These are phyloP conservation scores for Periconia macrospinosa DNA, from an alignment of 2,329 filamentous ascomycete genomes.

Conservation along the genomic window DNA sequence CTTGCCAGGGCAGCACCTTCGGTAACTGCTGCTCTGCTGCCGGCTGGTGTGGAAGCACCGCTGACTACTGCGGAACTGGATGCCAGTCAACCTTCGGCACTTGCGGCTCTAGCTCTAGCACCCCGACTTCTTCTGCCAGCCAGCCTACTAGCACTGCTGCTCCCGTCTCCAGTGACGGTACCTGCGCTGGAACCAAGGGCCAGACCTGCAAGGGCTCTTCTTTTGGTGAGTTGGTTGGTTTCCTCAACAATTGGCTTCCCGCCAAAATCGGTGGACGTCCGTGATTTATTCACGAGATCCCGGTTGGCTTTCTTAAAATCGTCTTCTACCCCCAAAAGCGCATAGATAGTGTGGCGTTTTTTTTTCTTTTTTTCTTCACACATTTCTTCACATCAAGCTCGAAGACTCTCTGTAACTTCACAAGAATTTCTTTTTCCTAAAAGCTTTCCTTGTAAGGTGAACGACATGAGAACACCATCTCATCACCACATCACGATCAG, in stretches of 20 bases:
- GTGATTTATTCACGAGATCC: constrained; percentile 12
- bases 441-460: neutral
- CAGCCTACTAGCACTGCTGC: constrained; percentile 5
- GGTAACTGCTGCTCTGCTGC: constrained; percentile 49
- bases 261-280: neutral
- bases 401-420: neutral
- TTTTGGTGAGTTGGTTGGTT: constrained; percentile 31
- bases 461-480: neutral
- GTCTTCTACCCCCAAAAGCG: neutral
- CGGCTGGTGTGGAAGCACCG: constrained; percentile 28
- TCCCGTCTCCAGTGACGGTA: constrained; percentile 24
- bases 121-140: constrained; percentile 8
- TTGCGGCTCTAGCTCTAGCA: constrained; percentile 20
- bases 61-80: constrained; percentile 31
- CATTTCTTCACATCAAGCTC: neutral
- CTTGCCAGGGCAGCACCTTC: constrained; percentile 46
- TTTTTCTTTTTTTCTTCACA: neutral
- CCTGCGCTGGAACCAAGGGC: constrained; percentile 24
- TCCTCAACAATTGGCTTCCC: neutral
- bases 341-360: neutral
- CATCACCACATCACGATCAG: neutral
- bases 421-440: neutral
- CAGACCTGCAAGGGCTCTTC: constrained; percentile 46
- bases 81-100: constrained; percentile 38
- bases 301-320: neutral